Base-by-base conservation (phyloP, 164 flowering plant species). In the Kalanchoe fedtschenkoi region DNA sequence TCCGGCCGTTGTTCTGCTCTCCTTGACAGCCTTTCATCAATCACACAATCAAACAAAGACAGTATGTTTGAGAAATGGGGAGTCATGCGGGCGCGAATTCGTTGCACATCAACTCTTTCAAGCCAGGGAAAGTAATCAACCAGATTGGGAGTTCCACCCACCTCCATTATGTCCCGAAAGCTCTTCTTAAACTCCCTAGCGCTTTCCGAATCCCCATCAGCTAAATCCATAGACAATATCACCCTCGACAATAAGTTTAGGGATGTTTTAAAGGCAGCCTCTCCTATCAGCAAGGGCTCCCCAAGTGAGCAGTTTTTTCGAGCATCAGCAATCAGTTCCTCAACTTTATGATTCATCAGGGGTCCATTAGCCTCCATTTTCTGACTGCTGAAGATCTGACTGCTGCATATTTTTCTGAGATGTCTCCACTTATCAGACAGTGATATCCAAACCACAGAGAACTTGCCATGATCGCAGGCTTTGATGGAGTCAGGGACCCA, bases 61-160 rank as follows among this genome's bases (percentile, higher is more conserved):
- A 71, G 1, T 26, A 75, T n/a, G 65, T 71, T 71, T 9, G 22
- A 21, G 28, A 60, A 44, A 47, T 62, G 28, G 30, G 19, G 6
- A 0, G 21, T 17, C 56, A 55, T 38, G 5, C 73, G 62, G 1
- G 66, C 59, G 60, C 72, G 58, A 0, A 68, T 67, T 0, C 79
- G 74, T 22, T 71, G 74, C 2, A 62, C 69, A 39, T 73, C 78
- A 30, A 77, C 13, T 47, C n/a, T 60, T 30, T 57, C 58, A 0
- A 75, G 67, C 9, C 73, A 2, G 1, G 81, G 75, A 19, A 78
- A 75, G 66, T 39, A 75, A 39, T 80, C 83, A 0, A 65, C 66
- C 66, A 75, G 19, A 53, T 79, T 79, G 1, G 72, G 76, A 24
- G 56, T 68, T 9, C 74, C 81, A 0, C 15, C 29, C 28, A 66